phyloP scores from a whole-genome alignment of 148 eudicot species.

The Silene uniflora region DNA sequence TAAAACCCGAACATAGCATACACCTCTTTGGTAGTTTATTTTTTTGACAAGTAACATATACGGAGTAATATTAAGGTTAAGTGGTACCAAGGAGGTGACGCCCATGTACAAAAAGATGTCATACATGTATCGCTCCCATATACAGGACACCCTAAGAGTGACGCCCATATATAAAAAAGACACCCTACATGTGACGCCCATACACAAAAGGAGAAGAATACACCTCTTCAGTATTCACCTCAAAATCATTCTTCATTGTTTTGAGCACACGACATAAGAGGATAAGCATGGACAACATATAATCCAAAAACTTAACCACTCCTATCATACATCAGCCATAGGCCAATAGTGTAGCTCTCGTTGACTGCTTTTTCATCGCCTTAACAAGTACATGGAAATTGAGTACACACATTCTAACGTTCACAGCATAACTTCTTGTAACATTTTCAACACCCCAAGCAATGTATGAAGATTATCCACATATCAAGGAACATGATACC shows the following conservation, averaged over 20 bases:
- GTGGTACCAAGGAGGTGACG: no score
- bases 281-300: background rate
- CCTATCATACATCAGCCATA: background rate
- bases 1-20: background rate
- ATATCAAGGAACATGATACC: background rate
- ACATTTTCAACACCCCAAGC: background rate
- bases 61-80: no score
- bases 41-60: no score
- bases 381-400: constrained; percentile 2
- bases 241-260: background rate
- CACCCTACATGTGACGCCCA: no score
- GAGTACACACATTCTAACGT: background rate
- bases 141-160: no score
- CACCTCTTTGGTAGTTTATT: background rate
- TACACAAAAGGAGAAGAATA: no score
- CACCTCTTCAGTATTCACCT: background rate
- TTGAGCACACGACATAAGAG: background rate
- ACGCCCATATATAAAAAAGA: no score
- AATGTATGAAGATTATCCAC: background rate
- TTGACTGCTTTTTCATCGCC: background rate
- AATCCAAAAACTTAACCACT: background rate
- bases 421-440: background rate
- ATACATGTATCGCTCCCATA: no score
- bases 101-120: no score
- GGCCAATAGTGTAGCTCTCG: background rate